Conservation (phyloP, 495 filamentous ascomycete genomes). For the Daldinia vernicosa region DNA sequence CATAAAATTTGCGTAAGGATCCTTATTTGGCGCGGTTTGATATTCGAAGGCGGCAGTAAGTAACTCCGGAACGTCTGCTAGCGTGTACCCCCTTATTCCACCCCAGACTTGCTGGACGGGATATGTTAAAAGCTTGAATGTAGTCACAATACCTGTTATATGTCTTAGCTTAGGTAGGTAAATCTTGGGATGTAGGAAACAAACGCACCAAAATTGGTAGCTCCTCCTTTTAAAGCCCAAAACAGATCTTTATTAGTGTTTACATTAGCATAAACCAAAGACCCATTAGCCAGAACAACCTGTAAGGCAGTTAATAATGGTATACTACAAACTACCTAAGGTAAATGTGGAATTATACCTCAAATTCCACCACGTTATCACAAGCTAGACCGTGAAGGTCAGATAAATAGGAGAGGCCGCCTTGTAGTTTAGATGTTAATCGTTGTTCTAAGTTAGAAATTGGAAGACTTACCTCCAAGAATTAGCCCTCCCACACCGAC, state of each 20-base stretch:
- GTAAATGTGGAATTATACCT: not conserved
- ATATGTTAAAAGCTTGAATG: not conserved
- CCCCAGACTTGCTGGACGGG: conserved; percentile 3
- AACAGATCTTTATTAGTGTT: not conserved
- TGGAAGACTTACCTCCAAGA: not conserved
- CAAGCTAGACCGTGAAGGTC: not conserved
- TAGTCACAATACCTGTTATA: not conserved
- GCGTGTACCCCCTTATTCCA: not conserved
- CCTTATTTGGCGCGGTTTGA: conserved; percentile 12
- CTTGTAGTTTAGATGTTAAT: not conserved
- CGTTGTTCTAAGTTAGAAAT: too few species aligned
- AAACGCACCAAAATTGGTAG: conserved; percentile 1
- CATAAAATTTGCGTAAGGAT: conserved; percentile 13
- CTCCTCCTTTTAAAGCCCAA: conserved; percentile 8
- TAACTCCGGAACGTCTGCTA: not conserved
- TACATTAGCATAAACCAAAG: not conserved
- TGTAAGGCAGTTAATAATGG: not conserved
- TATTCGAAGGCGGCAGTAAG: not conserved
- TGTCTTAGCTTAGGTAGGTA: not conserved
- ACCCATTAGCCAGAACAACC: not conserved
- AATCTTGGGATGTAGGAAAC: not conserved
- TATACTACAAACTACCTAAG: not conserved
- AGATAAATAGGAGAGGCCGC: not conserved
- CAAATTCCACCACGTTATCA: not conserved
- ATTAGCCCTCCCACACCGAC: not conserved